Conservation (phyloP, 768 basidiomycete species). For the Xanthoconium purpureum region DNA sequence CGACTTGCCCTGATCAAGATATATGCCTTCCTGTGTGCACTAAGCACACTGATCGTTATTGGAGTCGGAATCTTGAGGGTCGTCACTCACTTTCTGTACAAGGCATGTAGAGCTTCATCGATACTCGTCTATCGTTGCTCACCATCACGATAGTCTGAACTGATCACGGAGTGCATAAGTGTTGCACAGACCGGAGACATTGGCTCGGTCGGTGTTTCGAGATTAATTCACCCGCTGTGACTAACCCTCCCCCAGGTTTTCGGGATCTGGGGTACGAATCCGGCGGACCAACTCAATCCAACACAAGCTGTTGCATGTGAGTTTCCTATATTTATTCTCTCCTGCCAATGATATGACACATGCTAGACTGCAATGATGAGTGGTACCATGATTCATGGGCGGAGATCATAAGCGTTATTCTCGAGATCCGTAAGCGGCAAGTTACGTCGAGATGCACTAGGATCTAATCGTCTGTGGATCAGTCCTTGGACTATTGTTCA, state of each 20-base stretch:
- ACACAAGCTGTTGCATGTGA: constrained; percentile 48
- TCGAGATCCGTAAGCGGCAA: constrained; percentile 50
- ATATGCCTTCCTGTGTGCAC: constrained; percentile 51
- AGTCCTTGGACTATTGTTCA: constrained; percentile 63
- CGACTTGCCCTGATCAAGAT: constrained; percentile 49
- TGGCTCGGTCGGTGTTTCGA: constrained; percentile 29
- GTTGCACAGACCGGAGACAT: constrained; percentile 36
- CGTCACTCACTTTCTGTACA: constrained; percentile 64
- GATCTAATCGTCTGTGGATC: not conserved
- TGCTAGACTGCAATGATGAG: constrained; percentile 55
- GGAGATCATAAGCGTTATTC: constrained; percentile 61
- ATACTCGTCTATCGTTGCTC: not conserved
- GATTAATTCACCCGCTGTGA: not conserved
- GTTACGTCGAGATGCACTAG: no score
- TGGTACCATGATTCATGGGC: constrained; percentile 69
- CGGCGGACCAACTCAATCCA: constrained; percentile 27
- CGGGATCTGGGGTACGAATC: constrained; percentile 53
- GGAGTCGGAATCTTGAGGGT: constrained; percentile 53
- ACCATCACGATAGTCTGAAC: constrained; percentile 41
- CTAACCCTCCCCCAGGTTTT: constrained; percentile 36
- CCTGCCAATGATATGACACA: constrained; percentile 8
- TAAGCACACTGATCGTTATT: constrained; percentile 47
- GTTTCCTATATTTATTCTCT: constrained; percentile 13
- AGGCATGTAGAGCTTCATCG: constrained; percentile 40
- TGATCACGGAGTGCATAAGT: constrained; percentile 54